These are phyloP conservation scores for Neocucurbitaria cava DNA, from an alignment of 2,329 filamentous ascomycete genomes.

Conservation along the genomic window DNA sequence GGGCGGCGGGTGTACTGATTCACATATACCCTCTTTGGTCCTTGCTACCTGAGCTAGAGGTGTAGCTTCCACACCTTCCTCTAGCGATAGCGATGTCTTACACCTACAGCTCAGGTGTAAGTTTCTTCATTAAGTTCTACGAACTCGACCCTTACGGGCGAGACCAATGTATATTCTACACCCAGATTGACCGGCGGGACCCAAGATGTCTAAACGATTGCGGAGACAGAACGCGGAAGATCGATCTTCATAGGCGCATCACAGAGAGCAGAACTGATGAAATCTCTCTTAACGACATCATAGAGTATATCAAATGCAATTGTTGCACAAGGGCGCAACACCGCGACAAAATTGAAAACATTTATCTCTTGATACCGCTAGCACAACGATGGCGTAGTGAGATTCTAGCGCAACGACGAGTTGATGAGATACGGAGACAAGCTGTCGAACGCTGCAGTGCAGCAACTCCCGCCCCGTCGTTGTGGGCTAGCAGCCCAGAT, in stretches of 20 bases:
- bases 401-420: constrained; percentile 1
- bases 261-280: background rate
- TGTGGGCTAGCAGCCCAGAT: background rate
- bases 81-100: constrained; percentile 5
- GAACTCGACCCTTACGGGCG: constrained; percentile 6
- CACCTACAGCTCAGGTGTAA: constrained; percentile 1
- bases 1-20: background rate
- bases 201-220: constrained; percentile 6
- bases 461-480: background rate
- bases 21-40: background rate
- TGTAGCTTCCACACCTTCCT: background rate
- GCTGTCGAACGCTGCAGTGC: background rate
- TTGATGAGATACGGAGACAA: background rate
- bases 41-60: background rate
- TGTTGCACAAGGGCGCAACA: constrained; percentile 8
- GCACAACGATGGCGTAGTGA: constrained; percentile 9
- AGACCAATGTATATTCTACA: constrained; percentile 9
- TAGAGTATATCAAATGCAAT: constrained; percentile 8
- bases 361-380: constrained; percentile 9
- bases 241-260: constrained; percentile 5
- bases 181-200: constrained; percentile 2
- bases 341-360: constrained; percentile 4
- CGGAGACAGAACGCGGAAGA: constrained; percentile 4
- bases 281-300: constrained; percentile 4
- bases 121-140: constrained; percentile 9